phyloP scores from a whole-genome alignment of 805 yeast genomes.

The Cyberlindnera japonica region DNA sequence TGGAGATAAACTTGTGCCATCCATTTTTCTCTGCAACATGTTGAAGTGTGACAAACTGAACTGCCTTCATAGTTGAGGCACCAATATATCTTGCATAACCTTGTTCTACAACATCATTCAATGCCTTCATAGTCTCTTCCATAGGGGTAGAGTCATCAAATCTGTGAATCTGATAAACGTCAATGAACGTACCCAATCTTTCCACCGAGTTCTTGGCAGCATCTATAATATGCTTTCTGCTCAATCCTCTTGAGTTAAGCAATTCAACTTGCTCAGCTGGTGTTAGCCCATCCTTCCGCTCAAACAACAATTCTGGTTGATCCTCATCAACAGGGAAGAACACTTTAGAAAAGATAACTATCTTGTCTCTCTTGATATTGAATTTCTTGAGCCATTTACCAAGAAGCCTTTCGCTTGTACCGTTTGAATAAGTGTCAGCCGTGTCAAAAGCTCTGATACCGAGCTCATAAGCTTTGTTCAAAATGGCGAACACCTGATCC shows the following conservation, averaged over 20 bases:
- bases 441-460: no score
- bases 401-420: constrained; percentile 43
- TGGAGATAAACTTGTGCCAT: constrained; percentile 55
- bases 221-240: constrained; percentile 45
- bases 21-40: constrained; percentile 49
- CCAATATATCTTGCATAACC: constrained; percentile 56
- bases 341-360: constrained; percentile 49
- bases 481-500: no score
- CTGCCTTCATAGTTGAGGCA: constrained; percentile 56
- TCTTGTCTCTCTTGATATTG: constrained; percentile 46
- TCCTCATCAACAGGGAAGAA: neutral
- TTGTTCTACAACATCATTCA: constrained; percentile 44
- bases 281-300: neutral
- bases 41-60: constrained; percentile 52
- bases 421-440: constrained; percentile 37
- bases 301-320: neutral
- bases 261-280: constrained; percentile 4
- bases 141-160: constrained; percentile 41
- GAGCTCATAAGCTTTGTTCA: no score
- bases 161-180: constrained; percentile 52
- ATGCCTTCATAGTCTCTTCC: constrained; percentile 51
- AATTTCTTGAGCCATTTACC: constrained; percentile 50
- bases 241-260: constrained; percentile 36
- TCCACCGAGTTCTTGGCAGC: constrained; percentile 37
- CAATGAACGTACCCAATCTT: constrained; percentile 44